A percentile compares a stretch with the other conserved stretches of the same genome.
phyloP scores from a whole-genome alignment of 768 basidiomycete genomes.

The Daedaleopsis sinensis region DNA sequence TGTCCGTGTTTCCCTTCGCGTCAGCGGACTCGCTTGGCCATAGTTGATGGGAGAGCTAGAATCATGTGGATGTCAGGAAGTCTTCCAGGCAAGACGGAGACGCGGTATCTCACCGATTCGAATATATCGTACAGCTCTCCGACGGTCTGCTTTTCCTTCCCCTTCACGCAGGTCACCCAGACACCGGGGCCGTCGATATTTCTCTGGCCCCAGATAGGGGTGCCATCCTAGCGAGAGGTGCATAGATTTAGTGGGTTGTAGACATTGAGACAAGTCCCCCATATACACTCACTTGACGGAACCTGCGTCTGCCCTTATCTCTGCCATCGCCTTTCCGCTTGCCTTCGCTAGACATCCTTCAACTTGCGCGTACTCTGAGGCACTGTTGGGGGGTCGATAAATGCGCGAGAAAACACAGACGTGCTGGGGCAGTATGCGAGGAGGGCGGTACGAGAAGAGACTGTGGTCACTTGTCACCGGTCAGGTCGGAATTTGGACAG shows the following conservation, averaged over 20 bases:
- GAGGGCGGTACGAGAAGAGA: neutral
- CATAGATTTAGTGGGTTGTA: neutral
- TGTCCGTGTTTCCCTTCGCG: constrained; percentile 6
- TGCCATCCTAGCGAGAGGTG: constrained; percentile 61
- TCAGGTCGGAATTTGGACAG: neutral
- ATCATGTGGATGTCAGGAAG: neutral
- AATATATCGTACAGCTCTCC: constrained; percentile 81
- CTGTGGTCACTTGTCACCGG: neutral
- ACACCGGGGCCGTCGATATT: constrained; percentile 80
- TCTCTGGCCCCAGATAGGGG: constrained; percentile 65
- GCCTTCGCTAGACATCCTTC: constrained; percentile 16
- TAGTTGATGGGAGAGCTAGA: constrained; percentile 67
- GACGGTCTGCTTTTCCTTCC: constrained; percentile 78
- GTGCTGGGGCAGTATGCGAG: neutral
- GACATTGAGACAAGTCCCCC: neutral
- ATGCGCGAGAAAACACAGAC: neutral
- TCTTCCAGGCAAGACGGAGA: neutral
- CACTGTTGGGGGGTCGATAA: neutral
- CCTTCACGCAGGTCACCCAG: constrained; percentile 86
- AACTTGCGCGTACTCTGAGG: neutral
- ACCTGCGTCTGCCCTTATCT: constrained; percentile 28
- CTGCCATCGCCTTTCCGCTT: constrained; percentile 29
- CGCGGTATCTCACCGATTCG: constrained; percentile 59
- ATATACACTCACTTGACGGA: constrained; percentile 20
- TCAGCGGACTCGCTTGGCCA: constrained; percentile 55